These are phyloP conservation scores for Aspergillus sp. DNA, from an alignment of 2,329 filamentous ascomycete genomes.

Conservation along the genomic window DNA sequence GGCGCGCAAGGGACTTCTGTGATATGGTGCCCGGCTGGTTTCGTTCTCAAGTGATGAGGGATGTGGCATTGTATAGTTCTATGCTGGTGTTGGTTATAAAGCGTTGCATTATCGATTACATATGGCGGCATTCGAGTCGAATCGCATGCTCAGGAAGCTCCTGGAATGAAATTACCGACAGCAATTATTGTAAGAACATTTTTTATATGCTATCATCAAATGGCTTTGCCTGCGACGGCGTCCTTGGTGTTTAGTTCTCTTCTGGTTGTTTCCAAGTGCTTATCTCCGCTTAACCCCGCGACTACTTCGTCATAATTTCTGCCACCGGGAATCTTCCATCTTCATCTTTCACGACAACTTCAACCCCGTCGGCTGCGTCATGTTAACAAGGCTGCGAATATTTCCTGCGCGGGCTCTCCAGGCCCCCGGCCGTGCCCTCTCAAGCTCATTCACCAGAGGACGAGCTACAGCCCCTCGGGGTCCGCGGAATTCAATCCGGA, in stretches of 20 bases:
- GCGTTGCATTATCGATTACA: not conserved
- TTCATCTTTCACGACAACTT: not conserved
- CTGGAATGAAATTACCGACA: too few relatives aligned
- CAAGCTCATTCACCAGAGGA: slow-evolving; percentile 26
- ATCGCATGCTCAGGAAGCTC: not conserved
- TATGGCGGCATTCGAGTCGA: not conserved
- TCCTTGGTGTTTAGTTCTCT: not conserved
- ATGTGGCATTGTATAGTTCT: not conserved
- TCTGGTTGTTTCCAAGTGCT: not conserved
- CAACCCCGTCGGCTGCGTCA: not conserved
- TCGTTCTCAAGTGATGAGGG: not conserved
- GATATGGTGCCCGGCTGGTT: slow-evolving; percentile 16
- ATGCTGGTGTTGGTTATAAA: slow-evolving; percentile 1
- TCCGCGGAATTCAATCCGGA: slow-evolving; percentile 30
- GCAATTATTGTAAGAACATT: too few relatives aligned
- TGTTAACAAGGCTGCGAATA: slow-evolving; percentile 23
- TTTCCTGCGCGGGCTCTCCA: slow-evolving; percentile 19
- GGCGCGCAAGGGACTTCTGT: slow-evolving; percentile 50
- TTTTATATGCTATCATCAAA: too few relatives aligned
- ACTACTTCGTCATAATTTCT: slow-evolving; percentile 11
- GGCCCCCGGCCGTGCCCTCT: slow-evolving; percentile 22
- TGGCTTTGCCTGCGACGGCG: too few relatives aligned
- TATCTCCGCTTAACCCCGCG: slow-evolving; percentile 33
- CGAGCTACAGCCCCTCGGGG: slow-evolving; percentile 23
- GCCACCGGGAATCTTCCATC: slow-evolving; percentile 6